Evolutionary conservation across 1,139 yeast species (phyloP).

Genomic region (Geotrichum citri-aurantii): DNA sequence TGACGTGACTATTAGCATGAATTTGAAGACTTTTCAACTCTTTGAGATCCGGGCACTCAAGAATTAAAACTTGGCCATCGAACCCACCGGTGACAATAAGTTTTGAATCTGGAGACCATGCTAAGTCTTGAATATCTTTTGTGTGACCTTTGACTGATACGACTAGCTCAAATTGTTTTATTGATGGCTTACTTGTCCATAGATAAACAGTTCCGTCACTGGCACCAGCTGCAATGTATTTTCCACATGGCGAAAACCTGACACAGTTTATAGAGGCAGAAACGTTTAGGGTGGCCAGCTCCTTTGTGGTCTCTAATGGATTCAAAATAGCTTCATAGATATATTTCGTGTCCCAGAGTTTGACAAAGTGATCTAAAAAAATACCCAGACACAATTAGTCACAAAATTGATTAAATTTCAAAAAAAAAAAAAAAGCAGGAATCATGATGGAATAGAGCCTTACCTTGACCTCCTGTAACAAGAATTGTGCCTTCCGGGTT

Average conservation of each 20-base stretch:
- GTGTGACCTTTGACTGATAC: constrained; percentile 92
- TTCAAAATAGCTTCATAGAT: constrained; percentile 32
- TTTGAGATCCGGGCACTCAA: constrained; percentile 47
- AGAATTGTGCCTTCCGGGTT: constrained; percentile 76
- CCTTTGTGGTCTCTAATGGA: constrained; percentile 4
- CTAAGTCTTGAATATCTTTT: constrained; percentile 92
- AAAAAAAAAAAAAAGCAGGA: background rate
- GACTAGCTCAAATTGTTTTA: constrained; percentile 87
- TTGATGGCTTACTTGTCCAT: constrained; percentile 63
- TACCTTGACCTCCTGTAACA: constrained; percentile 82
- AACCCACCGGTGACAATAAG: constrained; percentile 88
- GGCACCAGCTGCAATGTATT: constrained; percentile 88
- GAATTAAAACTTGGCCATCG: constrained; percentile 64
- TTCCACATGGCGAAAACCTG: constrained; percentile 85
- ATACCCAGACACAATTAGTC: background rate
- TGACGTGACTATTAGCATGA: constrained; percentile 83
- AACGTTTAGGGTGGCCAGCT: constrained; percentile 34
- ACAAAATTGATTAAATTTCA: too few species aligned
- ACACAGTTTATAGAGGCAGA: constrained; percentile 89
- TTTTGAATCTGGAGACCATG: constrained; percentile 95
- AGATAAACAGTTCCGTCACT: constrained; percentile 88
- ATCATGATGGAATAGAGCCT: constrained; percentile 7
- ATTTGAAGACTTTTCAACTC: constrained; percentile 81
- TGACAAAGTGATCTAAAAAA: constrained; percentile 68
- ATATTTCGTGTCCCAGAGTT: constrained; percentile 74